phyloP scores from a whole-genome alignment of 164 flowering plant genomes.

The Chloranthus sessilifolius region DNA sequence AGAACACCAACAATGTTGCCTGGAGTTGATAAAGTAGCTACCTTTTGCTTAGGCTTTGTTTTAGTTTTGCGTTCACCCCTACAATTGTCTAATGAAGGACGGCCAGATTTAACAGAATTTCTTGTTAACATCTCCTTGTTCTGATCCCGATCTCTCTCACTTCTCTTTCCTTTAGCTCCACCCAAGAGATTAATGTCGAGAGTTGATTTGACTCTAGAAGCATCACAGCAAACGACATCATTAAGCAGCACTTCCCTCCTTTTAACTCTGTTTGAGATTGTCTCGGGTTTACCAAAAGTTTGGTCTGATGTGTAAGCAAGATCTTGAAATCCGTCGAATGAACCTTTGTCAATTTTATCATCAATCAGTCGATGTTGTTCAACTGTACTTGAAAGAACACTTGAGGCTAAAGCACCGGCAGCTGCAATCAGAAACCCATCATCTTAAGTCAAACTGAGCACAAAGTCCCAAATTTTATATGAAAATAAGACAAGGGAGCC shows the following conservation, averaged over 20 bases:
- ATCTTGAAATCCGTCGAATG: conserved; percentile 20
- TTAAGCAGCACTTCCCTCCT: conserved; percentile 65
- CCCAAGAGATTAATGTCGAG: conserved; percentile 30
- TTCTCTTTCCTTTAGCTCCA: conserved; percentile 65
- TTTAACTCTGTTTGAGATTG: conserved; percentile 44
- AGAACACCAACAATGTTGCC: conserved; percentile 37
- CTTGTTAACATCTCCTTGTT: conserved; percentile 23
- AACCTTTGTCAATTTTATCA: conserved; percentile 20
- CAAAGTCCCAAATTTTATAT: too few species aligned
- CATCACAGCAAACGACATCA: conserved; percentile 46
- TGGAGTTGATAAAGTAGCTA: conserved; percentile 42
- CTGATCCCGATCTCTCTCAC: conserved; percentile 53
- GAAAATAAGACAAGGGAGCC: too few species aligned
- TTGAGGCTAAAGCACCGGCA: conserved; percentile 19
- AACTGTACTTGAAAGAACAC: conserved; percentile 6
- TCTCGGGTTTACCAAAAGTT: conserved; percentile 43
- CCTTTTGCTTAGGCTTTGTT: conserved; percentile 65
- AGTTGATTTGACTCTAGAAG: conserved; percentile 31
- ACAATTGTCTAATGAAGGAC: conserved; percentile 25
- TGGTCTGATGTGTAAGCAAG: conserved; percentile 26
- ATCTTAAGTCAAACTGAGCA: too few species aligned
- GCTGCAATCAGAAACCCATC: conserved; percentile 3
- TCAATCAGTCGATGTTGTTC: conserved; percentile 28
- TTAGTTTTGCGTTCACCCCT: conserved; percentile 58
- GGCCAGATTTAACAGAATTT: conserved; percentile 40